phyloP scores from a whole-genome alignment of 2,329 filamentous ascomycete genomes.

The Macrophomina tecta region DNA sequence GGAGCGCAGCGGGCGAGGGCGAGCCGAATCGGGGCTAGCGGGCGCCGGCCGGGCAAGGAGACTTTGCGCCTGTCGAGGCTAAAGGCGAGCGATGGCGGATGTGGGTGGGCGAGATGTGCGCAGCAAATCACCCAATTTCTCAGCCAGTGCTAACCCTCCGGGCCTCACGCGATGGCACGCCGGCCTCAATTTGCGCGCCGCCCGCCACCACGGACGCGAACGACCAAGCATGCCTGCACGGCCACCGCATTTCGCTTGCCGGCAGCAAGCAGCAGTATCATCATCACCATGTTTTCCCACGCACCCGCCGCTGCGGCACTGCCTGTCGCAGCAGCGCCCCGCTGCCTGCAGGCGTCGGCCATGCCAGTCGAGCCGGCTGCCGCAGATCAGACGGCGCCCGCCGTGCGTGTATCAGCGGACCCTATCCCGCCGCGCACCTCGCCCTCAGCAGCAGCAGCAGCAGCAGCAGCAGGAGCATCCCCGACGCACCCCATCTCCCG shows the following conservation, averaged over 20 bases:
- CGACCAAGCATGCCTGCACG: background rate
- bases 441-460: slow-evolving; percentile 30
- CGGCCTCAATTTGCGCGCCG: slow-evolving; percentile 26
- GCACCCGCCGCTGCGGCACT: slow-evolving; percentile 17
- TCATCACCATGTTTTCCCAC: background rate
- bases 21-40: slow-evolving; percentile 23
- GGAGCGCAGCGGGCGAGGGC: slow-evolving; percentile 18
- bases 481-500: too few relatives aligned
- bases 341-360: slow-evolving; percentile 1
- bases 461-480: background rate
- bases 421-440: slow-evolving; percentile 31
- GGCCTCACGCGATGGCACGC: slow-evolving; percentile 25
- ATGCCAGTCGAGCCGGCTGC: slow-evolving; percentile 23
- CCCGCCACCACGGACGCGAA: background rate
- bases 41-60: slow-evolving; percentile 20
- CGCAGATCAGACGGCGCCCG: slow-evolving; percentile 25
- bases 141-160: slow-evolving; percentile 24
- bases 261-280: too few relatives aligned
- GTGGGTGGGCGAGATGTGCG: slow-evolving; percentile 24
- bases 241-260: background rate
- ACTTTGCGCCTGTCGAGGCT: slow-evolving; percentile 26
- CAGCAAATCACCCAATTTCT: slow-evolving; percentile 26
- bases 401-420: slow-evolving; percentile 25
- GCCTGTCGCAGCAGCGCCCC: slow-evolving; percentile 19
- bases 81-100: slow-evolving; percentile 26